A percentile compares a stretch with the other conserved stretches of the same genome.
These are phyloP conservation scores for Dorcoceras hygrometricum DNA, from an alignment of 257 asterid genomes.

Conservation along the genomic window DNA sequence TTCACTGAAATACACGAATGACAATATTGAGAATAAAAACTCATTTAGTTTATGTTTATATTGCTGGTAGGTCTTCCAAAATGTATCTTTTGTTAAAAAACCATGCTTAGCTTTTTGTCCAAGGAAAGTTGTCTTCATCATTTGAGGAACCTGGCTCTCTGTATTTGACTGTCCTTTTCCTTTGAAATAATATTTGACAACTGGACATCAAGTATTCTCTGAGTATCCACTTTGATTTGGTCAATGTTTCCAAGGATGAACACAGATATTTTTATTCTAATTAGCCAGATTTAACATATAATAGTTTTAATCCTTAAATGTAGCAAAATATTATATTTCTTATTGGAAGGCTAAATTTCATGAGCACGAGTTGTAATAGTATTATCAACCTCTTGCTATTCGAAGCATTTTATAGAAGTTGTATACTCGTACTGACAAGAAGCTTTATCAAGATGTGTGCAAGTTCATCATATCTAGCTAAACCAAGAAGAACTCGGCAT, in stretches of 20 bases:
- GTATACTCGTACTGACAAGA: too few species aligned
- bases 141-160: background rate
- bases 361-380: constrained; percentile 5
- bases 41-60: background rate
- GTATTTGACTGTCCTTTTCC: background rate
- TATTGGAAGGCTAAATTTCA: background rate
- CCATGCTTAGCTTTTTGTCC: constrained; percentile 7
- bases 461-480: too few species aligned
- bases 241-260: constrained; percentile 5
- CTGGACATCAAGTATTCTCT: background rate
- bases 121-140: constrained; percentile 11
- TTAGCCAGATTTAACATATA: constrained; percentile 11
- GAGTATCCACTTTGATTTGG: background rate
- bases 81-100: background rate
- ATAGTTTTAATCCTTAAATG: background rate
- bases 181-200: background rate
- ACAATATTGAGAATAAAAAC: background rate
- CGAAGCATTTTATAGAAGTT: too few species aligned
- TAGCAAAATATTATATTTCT: background rate
- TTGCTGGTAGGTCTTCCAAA: background rate
- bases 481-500: too few species aligned
- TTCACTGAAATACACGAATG: constrained; percentile 2
- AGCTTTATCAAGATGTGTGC: too few species aligned
- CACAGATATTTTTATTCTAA: background rate
- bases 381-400: too few species aligned